Percentiles rank a stretch among this genome's conserved stretches.
phyloP scores from a whole-genome alignment of 78 protist species.

The Dictyostelium brefeldianum region DNA sequence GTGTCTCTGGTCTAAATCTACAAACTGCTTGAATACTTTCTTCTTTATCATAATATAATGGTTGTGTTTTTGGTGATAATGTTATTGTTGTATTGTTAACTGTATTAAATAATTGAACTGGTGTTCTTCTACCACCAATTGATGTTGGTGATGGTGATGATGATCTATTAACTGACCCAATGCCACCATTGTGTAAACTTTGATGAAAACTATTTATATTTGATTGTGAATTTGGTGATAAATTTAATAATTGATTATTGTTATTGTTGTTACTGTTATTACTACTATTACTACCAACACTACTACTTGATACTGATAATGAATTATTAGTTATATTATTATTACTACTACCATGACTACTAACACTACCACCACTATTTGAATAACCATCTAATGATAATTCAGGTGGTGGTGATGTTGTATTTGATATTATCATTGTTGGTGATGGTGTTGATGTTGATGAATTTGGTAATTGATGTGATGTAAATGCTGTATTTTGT shows the following conservation, averaged over 20 bases:
- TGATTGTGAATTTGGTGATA: slow-evolving; percentile 23
- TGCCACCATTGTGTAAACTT: neutral
- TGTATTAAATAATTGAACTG: neutral
- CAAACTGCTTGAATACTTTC: slow-evolving; percentile 47
- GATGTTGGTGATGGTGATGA: slow-evolving; percentile 46
- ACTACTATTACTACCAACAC: neutral
- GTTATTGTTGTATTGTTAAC: neutral
- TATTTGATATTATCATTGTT: neutral
- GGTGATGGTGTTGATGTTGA: neutral
- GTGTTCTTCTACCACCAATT: neutral
- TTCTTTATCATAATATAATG: slow-evolving; percentile 1
- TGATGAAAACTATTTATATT: neutral
- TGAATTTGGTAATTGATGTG: slow-evolving; percentile 11
- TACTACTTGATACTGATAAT: neutral
- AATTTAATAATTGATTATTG: too few species aligned
- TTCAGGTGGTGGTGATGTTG: slow-evolving; percentile 16
- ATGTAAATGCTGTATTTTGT: neutral
- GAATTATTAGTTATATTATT: neutral
- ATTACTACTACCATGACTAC: neutral
- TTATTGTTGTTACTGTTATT: neutral
- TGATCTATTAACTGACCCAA: slow-evolving; percentile 16
- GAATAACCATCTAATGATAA: neutral
- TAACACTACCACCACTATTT: too few species aligned
- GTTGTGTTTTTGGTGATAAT: neutral
- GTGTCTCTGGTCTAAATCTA: slow-evolving; percentile 43